A percentile compares a stretch with the other conserved stretches of the same genome.
phyloP scores from a whole-genome alignment of 1,284 basidiomycete species.

The Chalciporus sp. region DNA sequence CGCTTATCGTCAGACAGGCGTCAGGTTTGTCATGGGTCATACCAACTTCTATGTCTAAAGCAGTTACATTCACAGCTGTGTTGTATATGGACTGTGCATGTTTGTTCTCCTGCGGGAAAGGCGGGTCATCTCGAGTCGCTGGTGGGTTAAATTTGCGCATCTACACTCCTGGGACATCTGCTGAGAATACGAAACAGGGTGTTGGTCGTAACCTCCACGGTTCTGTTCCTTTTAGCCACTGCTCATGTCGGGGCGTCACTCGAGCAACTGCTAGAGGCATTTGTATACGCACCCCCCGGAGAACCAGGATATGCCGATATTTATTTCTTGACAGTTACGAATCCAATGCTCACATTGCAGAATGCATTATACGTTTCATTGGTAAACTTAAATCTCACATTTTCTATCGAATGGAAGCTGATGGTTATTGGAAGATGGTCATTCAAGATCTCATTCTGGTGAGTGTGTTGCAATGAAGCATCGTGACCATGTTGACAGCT shows the following conservation, averaged over 20 bases:
- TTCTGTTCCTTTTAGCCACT: slow-evolving; percentile 4
- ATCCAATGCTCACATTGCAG: background rate
- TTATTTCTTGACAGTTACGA: background rate
- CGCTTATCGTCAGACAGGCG: background rate
- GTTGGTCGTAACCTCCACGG: background rate
- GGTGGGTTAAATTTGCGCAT: no score
- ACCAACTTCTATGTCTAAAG: background rate
- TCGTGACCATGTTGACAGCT: background rate
- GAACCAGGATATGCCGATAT: background rate
- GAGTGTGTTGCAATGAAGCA: background rate
- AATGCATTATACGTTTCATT: background rate
- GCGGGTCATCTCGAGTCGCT: background rate
- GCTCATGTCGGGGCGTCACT: background rate
- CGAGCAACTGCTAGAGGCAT: slow-evolving; percentile 4
- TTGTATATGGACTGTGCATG: background rate
- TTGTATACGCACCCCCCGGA: background rate
- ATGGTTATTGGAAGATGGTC: background rate
- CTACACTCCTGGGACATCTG: no score
- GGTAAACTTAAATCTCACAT: background rate
- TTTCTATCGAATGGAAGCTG: background rate
- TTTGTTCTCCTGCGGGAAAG: background rate
- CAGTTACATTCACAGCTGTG: background rate
- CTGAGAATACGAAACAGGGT: background rate
- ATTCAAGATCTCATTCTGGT: background rate
- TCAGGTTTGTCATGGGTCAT: background rate